A percentile compares a stretch with the other conserved stretches of the same genome.
Conservation (phyloP, 345 rosid genomes). For the Alliaria petiolata region DNA sequence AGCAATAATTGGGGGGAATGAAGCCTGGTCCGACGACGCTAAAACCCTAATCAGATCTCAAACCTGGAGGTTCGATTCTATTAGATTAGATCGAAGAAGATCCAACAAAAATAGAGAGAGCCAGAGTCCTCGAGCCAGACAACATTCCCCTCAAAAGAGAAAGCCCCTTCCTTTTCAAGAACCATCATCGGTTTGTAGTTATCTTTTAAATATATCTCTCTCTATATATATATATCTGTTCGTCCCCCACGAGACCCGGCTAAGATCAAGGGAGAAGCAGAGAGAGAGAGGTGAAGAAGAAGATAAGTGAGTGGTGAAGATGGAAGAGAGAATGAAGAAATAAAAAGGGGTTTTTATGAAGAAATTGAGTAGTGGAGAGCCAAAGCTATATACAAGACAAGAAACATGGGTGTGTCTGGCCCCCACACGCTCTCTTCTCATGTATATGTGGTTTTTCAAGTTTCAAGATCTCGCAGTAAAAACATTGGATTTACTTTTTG, state of each 20-base stretch:
- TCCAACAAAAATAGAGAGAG: constrained; percentile 19
- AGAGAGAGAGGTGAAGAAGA: constrained; percentile 19
- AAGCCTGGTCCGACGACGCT: constrained; percentile 99
- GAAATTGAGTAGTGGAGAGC: constrained; percentile 35
- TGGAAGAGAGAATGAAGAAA: constrained; percentile 27
- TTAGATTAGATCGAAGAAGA: constrained; percentile 13
- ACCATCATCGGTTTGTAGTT: constrained; percentile 9
- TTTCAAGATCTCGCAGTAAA: constrained; percentile 34
- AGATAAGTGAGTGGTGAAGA: constrained; percentile 36
- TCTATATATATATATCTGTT: constrained; percentile 2
- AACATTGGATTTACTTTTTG: constrained; percentile 33
- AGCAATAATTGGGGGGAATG: constrained; percentile 90
- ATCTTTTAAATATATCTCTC: background rate
- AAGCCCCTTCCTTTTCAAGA: constrained; percentile 32
- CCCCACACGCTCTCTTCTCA: constrained; percentile 18
- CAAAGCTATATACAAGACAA: constrained; percentile 34
- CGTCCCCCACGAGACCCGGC: constrained; percentile 64
- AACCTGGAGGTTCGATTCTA: background rate
- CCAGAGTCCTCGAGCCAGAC: constrained; percentile 91
- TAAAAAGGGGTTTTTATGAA: constrained; percentile 26
- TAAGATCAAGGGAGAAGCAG: constrained; percentile 50
- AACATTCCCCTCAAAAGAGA: constrained; percentile 86
- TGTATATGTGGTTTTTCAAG: constrained; percentile 19
- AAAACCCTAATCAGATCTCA: constrained; percentile 18
- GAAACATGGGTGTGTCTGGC: constrained; percentile 33